These are phyloP conservation scores for Uromyces viciae-fabae DNA, from an alignment of 1,284 basidiomycete genomes.

Conservation along the genomic window DNA sequence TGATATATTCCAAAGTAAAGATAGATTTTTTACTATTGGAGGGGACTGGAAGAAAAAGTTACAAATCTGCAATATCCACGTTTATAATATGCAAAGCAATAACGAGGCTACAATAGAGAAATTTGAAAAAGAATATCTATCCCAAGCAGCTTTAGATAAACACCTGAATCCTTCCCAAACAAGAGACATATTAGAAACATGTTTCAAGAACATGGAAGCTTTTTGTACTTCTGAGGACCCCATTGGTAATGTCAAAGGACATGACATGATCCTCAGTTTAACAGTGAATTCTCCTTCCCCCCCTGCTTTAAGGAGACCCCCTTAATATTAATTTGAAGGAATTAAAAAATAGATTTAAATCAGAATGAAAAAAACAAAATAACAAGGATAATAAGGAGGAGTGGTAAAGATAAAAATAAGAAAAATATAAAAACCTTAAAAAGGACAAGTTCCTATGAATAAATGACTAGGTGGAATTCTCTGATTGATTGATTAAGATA, in stretches of 20 bases:
- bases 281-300: not conserved
- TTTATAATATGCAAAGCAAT: too few species aligned
- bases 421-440: too few species aligned
- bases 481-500: too few species aligned
- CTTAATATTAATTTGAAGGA: too few species aligned
- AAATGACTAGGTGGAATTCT: too few species aligned
- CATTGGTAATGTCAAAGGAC: not conserved
- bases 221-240: not conserved
- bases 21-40: slow-evolving; percentile 8
- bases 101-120: too few species aligned
- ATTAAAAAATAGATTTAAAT: too few species aligned
- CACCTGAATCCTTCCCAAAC: not conserved
- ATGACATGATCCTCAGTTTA: not conserved
- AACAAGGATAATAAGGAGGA: too few species aligned
- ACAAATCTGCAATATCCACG: slow-evolving; percentile 1
- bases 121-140: not conserved
- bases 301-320: not conserved
- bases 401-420: too few species aligned
- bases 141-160: not conserved
- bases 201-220: not conserved
- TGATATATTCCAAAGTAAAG: slow-evolving; percentile 12
- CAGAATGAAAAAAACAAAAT: too few species aligned
- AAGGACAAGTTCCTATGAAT: too few species aligned
- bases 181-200: not conserved
- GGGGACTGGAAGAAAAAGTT: slow-evolving; percentile 12